Conservation (phyloP, 352 stramenopile genomes). For the Phytophthora crassamura region DNA sequence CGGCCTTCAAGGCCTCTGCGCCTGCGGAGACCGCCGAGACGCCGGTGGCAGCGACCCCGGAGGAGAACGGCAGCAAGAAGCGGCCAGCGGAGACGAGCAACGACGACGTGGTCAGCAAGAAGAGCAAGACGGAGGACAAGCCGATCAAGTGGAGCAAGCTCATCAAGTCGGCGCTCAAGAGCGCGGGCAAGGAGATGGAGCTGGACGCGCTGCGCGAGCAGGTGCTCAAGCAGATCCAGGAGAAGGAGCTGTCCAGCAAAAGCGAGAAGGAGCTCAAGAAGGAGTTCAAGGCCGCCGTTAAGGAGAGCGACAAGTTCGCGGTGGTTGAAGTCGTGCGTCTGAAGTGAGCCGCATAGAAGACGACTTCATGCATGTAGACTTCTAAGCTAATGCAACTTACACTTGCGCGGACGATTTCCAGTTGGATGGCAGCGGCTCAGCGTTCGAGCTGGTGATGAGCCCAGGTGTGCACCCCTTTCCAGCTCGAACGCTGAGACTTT, state of each 20-base stretch:
- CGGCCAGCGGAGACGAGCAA: conserved; percentile 44
- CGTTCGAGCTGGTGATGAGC: no score
- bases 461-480: no score
- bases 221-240: conserved; percentile 51
- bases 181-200: conserved; percentile 57
- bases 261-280: conserved; percentile 75
- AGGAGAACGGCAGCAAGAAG: conserved; percentile 49
- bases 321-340: conserved; percentile 65
- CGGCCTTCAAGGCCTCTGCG: conserved; percentile 58
- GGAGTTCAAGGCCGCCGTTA: conserved; percentile 62
- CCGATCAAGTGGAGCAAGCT: conserved; percentile 78
- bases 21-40: conserved; percentile 22
- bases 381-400: background rate
- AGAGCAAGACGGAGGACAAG: conserved; percentile 54
- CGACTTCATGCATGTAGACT: conserved; percentile 2
- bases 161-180: conserved; percentile 66
- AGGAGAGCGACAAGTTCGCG: conserved; percentile 47
- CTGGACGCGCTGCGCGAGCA: conserved; percentile 55
- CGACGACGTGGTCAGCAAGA: conserved; percentile 44
- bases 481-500: no score
- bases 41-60: background rate
- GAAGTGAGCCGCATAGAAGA: conserved; percentile 17
- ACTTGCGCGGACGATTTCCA: background rate
- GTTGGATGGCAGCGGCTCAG: no score
- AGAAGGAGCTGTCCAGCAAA: conserved; percentile 54